phyloP scores from a whole-genome alignment of 306 rosid species.

The Inga oerstediana region DNA sequence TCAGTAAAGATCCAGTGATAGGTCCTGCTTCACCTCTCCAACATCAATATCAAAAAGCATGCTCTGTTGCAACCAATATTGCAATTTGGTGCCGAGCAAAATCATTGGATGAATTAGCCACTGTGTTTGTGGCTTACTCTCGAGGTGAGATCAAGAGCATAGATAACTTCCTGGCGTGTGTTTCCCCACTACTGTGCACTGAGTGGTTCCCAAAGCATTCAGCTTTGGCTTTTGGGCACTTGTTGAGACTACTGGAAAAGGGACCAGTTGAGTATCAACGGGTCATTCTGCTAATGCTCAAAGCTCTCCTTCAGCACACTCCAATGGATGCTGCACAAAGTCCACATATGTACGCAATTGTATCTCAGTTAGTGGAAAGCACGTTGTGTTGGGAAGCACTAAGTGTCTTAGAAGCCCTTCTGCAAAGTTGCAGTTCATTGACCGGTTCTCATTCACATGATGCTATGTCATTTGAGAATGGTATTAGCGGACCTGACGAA shows the following conservation, averaged over 20 bases:
- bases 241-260: constrained; percentile 82
- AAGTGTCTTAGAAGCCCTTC: constrained; percentile 94
- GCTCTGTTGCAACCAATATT: constrained; percentile 88
- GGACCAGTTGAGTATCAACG: constrained; percentile 98
- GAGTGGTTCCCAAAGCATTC: constrained; percentile 99
- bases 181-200: constrained; percentile 82
- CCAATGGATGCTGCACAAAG: constrained; percentile 99
- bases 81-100: constrained; percentile 94
- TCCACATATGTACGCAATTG: constrained; percentile 94
- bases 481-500: constrained; percentile 65
- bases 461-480: constrained; percentile 69
- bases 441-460: constrained; percentile 82
- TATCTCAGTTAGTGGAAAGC: constrained; percentile 98
- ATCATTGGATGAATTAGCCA: constrained; percentile 84
- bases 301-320: constrained; percentile 97
- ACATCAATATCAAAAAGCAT: constrained; percentile 88
- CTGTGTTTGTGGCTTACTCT: constrained; percentile 81
- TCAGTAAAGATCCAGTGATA: constrained; percentile 71
- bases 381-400: constrained; percentile 97
- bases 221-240: constrained; percentile 91
- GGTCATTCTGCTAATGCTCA: constrained; percentile 89
- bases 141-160: constrained; percentile 82
- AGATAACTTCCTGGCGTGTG: constrained; percentile 86
- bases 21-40: constrained; percentile 91
- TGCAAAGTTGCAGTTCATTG: constrained; percentile 95